Base-by-base conservation (phyloP, 371 early-diverging fungal species). In the Umbelopsis sp. region DNA sequence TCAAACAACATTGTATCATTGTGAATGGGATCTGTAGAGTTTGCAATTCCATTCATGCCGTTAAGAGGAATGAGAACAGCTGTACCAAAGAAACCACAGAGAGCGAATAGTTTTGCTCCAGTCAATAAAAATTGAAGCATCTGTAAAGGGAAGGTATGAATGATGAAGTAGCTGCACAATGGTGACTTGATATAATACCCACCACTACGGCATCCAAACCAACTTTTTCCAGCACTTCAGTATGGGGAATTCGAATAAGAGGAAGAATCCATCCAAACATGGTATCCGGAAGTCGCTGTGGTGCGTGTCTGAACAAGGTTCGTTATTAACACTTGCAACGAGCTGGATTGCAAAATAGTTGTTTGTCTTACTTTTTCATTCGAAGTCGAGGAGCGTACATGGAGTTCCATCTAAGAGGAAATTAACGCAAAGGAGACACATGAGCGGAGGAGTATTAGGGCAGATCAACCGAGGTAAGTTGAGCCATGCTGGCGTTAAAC, bases 201-300 rank as follows among this genome's bases (percentile, higher is more conserved):
- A 79, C 81, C 82, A 91, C 87, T 24, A 88, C 89, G 0, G 91
- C 89, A 71, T 91, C 91, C 16, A 91, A 71, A 20, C 91, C 91
- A 37, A 88, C 86, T 71, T 88, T 81, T 25, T 89, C 83, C 38
- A 89, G 74, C 14, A 88, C 72, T 25, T 85, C 87, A 9, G 79
- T 74, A 64, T 89, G 82, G 2, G 86, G 80, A 20, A 84, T 85
- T 48, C 77, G 77, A 38, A 87, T 63, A 37, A 89, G 67, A 24
- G 88, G 86, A 20, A 79, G 69, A 65, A 89, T 86, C 89, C 89
- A 89, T 24, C 87, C 87, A 72, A 89, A 85, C 50, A 89, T 85
- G 7, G 81, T 78, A 11, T 74, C 65, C 4, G 88, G 83, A 2
- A 89, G 66, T 53, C 74, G 67, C 20, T 81, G 75, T 2, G 89